These are phyloP conservation scores for Ogataea paradorogensis DNA, from an alignment of 805 yeast species.

Conservation along the genomic window DNA sequence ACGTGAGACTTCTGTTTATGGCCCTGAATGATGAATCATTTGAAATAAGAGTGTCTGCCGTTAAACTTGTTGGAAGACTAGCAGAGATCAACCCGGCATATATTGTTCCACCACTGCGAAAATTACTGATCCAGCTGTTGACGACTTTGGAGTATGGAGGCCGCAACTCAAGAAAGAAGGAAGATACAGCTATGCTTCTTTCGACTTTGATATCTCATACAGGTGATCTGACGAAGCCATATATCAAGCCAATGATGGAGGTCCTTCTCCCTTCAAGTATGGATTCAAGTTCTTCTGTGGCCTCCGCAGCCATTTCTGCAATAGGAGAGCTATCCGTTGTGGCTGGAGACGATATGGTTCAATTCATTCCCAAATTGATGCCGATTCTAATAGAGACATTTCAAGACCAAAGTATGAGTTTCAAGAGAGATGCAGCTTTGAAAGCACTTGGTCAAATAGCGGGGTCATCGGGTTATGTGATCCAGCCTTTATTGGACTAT, in stretches of 20 bases:
- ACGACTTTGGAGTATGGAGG: constrained; percentile 84
- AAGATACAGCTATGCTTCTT: constrained; percentile 78
- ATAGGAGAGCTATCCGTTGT: constrained; percentile 87
- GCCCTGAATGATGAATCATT: constrained; percentile 90
- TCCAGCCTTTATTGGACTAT: constrained; percentile 86
- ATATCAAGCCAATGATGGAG: constrained; percentile 86
- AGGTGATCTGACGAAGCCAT: constrained; percentile 81
- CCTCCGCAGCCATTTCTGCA: constrained; percentile 80
- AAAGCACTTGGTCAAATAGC: constrained; percentile 86
- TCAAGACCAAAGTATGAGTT: constrained; percentile 87
- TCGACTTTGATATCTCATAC: constrained; percentile 75
- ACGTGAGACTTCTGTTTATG: constrained; percentile 78
- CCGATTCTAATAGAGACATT: constrained; percentile 83
- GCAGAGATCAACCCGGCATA: constrained; percentile 91
- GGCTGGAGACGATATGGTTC: constrained; percentile 80
- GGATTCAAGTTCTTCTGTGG: constrained; percentile 74
- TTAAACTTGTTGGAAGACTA: constrained; percentile 77
- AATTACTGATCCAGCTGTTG: constrained; percentile 77
- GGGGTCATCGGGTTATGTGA: constrained; percentile 90
- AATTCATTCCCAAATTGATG: constrained; percentile 74
- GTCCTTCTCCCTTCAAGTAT: constrained; percentile 74
- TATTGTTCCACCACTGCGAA: constrained; percentile 88
- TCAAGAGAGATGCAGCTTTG: constrained; percentile 86
- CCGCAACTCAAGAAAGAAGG: constrained; percentile 66
- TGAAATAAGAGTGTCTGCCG: constrained; percentile 73